Evolutionary conservation across 2,329 filamentous ascomycete genomes (phyloP), one percentile per base, ranked within the genome.

Genomic region (Microcera coccophila): DNA sequence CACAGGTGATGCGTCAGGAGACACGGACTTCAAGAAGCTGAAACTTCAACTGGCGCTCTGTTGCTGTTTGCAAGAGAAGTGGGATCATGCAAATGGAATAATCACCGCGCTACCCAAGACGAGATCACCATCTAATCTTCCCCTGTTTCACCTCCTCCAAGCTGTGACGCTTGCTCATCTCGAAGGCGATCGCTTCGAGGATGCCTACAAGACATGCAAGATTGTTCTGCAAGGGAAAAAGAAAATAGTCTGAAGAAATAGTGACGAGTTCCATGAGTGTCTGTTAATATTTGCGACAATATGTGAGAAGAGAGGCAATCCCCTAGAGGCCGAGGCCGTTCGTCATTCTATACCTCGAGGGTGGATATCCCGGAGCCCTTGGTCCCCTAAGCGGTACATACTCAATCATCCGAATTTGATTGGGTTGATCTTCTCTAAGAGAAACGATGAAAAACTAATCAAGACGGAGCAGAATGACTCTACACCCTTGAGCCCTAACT

Each of bases 141-240:
- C 40, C 11, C 11, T 42, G 16, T 38, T 38, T 22, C 24, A 42
- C 18, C 24, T 42, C 22, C 7, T 36, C 8, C 34, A 42, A 42
- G 40, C 40, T 20, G 36, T 42, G n/a, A 11, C 40, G 16, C n/a
- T 33, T 20, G 34, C 26, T 32, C 28, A 20, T 11, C 21, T 42
- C 17, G 15, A 38, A n/a, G 28, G 16, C n/a, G 16, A 22, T 21
- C 40, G 40, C 22, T n/a, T 42, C 19, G n/a, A 42, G 12, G 34
- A 38, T 20, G 34, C 40, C 11, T n/a, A 14, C 10, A 16, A 15
- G n/a, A 21, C 17, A 8, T 37, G 40, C 17, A 42, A 33, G 11
- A 17, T 10, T 24, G 40, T 42, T 24, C 22, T 28, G 11, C 7
- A 38, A 21, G 40, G 16, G 26, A 42, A 42, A 34, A 33, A 38